phyloP scores from a whole-genome alignment of 2,329 filamentous ascomycete species.

The Trichoderma lentiforme region DNA sequence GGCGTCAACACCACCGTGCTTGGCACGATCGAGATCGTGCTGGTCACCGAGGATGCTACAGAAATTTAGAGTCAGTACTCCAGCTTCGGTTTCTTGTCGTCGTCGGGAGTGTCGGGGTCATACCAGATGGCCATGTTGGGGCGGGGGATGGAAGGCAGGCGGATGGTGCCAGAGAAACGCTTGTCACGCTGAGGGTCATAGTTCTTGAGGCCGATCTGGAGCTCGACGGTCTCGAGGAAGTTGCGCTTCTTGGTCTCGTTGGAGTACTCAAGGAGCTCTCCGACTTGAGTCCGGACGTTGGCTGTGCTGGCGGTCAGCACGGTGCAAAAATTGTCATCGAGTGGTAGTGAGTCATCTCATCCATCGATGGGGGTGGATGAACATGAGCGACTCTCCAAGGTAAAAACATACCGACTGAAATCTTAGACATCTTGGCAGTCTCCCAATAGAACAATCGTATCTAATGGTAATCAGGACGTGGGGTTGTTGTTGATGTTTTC shows the following conservation, averaged over 20 bases:
- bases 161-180: slow-evolving; percentile 99
- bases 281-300: slow-evolving; percentile 94
- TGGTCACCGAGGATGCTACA: slow-evolving; percentile 61
- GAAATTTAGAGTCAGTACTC: not conserved
- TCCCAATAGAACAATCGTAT: slow-evolving; percentile 69
- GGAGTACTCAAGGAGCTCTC: slow-evolving; percentile 93
- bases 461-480: slow-evolving; percentile 65
- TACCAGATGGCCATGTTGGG: slow-evolving; percentile 82
- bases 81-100: not conserved
- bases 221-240: slow-evolving; percentile 93
- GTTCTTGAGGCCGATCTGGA: slow-evolving; percentile 95
- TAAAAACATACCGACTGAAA: slow-evolving; percentile 62
- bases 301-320: slow-evolving; percentile 45
- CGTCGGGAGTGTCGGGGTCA: slow-evolving; percentile 4
- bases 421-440: slow-evolving; percentile 87
- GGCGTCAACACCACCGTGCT: slow-evolving; percentile 97
- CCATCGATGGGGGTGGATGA: not conserved
- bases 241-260: slow-evolving; percentile 93
- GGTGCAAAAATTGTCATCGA: not conserved
- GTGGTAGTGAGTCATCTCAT: not conserved
- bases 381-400: not conserved
- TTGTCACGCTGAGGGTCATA: slow-evolving; percentile 99
- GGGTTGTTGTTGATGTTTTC: slow-evolving; percentile 25
- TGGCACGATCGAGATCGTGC: slow-evolving; percentile 99
- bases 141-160: slow-evolving; percentile 85